Conservation (phyloP, 1,284 basidiomycete species). For the Ustilago cynodontis region DNA sequence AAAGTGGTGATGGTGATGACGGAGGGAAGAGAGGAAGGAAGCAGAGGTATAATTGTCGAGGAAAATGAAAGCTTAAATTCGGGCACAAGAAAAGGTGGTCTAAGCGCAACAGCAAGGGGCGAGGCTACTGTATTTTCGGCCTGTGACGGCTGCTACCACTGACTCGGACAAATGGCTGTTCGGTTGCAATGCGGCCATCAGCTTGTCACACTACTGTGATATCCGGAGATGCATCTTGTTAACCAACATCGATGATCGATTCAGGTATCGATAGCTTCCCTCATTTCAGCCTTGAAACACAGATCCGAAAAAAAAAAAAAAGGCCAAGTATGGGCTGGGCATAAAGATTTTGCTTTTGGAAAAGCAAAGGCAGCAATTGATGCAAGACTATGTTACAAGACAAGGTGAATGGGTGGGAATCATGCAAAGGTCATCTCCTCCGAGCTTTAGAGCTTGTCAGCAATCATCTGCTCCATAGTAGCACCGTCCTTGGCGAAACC, state of each 20-base stretch:
- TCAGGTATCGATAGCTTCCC: no score
- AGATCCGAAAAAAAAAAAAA: neutral
- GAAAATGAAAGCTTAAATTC: neutral
- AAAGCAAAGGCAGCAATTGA: conserved; percentile 8
- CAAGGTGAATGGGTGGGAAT: neutral
- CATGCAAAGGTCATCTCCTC: neutral
- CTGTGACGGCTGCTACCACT: neutral
- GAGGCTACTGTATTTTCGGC: conserved; percentile 1
- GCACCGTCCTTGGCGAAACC: conserved; percentile 91
- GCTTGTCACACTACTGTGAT: no score
- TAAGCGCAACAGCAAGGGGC: neutral
- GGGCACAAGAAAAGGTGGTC: neutral
- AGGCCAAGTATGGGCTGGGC: no score
- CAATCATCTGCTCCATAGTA: conserved; percentile 86
- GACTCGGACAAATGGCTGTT: no score
- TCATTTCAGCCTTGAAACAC: neutral
- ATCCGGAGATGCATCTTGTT: no score
- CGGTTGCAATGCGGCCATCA: no score
- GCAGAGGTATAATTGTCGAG: neutral
- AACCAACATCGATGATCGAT: no score
- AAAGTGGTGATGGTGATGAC: neutral
- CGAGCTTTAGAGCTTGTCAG: conserved; percentile 77
- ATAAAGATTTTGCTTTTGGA: neutral
- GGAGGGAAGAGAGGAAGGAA: neutral
- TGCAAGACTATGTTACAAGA: conserved; percentile 42